Conservation (phyloP, 148 eudicot genomes). For the Simmondsia chinensis region DNA sequence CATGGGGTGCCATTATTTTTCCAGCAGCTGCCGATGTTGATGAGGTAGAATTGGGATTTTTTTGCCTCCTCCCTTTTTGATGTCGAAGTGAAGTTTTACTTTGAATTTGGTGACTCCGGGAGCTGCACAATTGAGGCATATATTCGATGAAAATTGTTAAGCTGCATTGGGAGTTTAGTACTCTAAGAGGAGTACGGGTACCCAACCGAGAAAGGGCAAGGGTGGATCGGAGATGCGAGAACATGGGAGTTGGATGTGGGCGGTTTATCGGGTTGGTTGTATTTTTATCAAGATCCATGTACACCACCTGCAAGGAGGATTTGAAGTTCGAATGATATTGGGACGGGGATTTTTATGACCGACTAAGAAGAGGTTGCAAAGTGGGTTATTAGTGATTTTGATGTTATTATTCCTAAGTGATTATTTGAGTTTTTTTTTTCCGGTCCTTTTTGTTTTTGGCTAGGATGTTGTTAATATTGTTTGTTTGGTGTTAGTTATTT, state of each 20-base stretch:
- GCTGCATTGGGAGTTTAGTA: too few species aligned
- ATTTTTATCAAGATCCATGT: slow-evolving; percentile 59
- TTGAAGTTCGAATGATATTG: slow-evolving; percentile 48
- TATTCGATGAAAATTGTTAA: too few species aligned
- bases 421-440: too few species aligned
- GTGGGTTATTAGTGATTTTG: too few species aligned
- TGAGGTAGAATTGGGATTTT: slow-evolving; percentile 41
- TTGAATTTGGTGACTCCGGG: slow-evolving; percentile 43
- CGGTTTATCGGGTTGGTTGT: slow-evolving; percentile 32
- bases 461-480: too few species aligned
- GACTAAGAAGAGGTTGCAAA: too few species aligned
- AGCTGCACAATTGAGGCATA: slow-evolving; percentile 15
- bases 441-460: too few species aligned
- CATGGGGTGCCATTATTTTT: slow-evolving; percentile 48
- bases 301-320: slow-evolving; percentile 36
- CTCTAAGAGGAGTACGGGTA: slow-evolving; percentile 64
- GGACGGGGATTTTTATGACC: slow-evolving; percentile 53
- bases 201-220: slow-evolving; percentile 42
- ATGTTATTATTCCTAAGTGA: too few species aligned
- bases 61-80: slow-evolving; percentile 38
- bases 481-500: too few species aligned
- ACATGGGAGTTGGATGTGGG: slow-evolving; percentile 72
- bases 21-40: slow-evolving; percentile 70
- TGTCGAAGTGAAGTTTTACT: slow-evolving; percentile 30
- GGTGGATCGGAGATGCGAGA: slow-evolving; percentile 54